Percentiles rank a stretch among this genome's conserved stretches.
These are phyloP conservation scores for Phytophthora crassamura DNA, from an alignment of 352 stramenopile species.

Conservation along the genomic window DNA sequence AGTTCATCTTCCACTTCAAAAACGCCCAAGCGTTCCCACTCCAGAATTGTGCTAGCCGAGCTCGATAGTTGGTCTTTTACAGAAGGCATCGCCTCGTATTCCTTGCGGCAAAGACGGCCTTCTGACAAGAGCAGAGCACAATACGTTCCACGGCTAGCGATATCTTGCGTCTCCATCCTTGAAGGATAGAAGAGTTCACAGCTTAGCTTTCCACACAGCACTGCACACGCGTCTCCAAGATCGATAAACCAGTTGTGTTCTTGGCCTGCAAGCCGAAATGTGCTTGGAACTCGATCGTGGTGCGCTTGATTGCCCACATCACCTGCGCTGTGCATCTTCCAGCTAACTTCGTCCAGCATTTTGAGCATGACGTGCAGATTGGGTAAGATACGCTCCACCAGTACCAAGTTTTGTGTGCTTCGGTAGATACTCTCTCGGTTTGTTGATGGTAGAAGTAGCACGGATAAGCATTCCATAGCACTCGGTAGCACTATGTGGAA, in stretches of 20 bases:
- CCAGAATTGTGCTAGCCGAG: constrained; percentile 35
- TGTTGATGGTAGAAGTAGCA: constrained; percentile 28
- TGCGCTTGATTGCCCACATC: constrained; percentile 41
- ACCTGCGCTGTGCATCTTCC: constrained; percentile 48
- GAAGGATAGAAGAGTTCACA: constrained; percentile 36
- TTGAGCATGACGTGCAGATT: constrained; percentile 57
- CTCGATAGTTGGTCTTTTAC: constrained; percentile 2
- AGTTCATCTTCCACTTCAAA: constrained; percentile 68
- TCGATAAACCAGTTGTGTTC: constrained; percentile 54
- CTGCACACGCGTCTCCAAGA: constrained; percentile 49
- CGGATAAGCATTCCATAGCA: constrained; percentile 53
- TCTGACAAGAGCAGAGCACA: constrained; percentile 19
- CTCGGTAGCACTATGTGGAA: constrained; percentile 53
- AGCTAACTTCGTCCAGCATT: constrained; percentile 68
- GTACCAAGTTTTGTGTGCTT: constrained; percentile 17
- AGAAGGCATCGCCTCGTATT: not conserved
- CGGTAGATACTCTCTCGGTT: not conserved
- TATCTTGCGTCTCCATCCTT: not conserved
- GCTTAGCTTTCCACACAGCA: constrained; percentile 56
- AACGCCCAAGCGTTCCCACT: constrained; percentile 53
- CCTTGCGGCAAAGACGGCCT: constrained; percentile 18
- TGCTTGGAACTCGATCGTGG: constrained; percentile 9
- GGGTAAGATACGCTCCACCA: constrained; percentile 50
- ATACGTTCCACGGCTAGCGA: constrained; percentile 1
- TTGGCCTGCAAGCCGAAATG: not conserved